Conservation (phyloP, 1,139 yeast genomes). For the Candida labiduridarum region DNA sequence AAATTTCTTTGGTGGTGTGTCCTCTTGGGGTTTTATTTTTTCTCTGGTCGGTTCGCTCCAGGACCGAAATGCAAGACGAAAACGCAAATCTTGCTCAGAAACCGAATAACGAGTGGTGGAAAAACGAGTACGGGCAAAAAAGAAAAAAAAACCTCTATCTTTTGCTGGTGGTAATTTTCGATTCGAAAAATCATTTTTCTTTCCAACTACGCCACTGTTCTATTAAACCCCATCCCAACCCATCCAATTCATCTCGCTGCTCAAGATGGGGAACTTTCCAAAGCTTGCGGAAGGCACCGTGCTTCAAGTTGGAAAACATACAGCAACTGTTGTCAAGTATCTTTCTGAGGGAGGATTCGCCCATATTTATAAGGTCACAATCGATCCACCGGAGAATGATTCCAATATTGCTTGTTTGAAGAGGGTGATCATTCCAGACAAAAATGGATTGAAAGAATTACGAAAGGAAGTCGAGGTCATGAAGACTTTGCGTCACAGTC, state of each 20-base stretch:
- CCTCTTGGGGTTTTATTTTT: neutral
- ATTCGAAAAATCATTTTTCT: neutral
- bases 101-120: neutral
- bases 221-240: neutral
- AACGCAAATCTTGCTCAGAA: no score
- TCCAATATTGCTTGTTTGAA: slow-evolving; percentile 64
- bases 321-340: slow-evolving; percentile 37
- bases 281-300: slow-evolving; percentile 44
- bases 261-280: slow-evolving; percentile 28
- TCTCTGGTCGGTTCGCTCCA: neutral
- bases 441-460: slow-evolving; percentile 61
- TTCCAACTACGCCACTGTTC: slow-evolving; percentile 8
- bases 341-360: slow-evolving; percentile 55
- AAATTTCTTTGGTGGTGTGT: no score
- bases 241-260: neutral
- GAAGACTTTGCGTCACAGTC: slow-evolving; percentile 62
- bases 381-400: slow-evolving; percentile 41
- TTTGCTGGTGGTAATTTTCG: neutral
- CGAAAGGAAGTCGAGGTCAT: slow-evolving; percentile 81
- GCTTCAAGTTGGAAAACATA: slow-evolving; percentile 47
- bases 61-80: no score
- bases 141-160: neutral
- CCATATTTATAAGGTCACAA: slow-evolving; percentile 60
- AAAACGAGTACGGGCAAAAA: neutral
- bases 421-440: slow-evolving; percentile 73